Evolutionary conservation across 192 early-diverging fungal genomes (phyloP).

Genomic region (Coemansia sp.): DNA sequence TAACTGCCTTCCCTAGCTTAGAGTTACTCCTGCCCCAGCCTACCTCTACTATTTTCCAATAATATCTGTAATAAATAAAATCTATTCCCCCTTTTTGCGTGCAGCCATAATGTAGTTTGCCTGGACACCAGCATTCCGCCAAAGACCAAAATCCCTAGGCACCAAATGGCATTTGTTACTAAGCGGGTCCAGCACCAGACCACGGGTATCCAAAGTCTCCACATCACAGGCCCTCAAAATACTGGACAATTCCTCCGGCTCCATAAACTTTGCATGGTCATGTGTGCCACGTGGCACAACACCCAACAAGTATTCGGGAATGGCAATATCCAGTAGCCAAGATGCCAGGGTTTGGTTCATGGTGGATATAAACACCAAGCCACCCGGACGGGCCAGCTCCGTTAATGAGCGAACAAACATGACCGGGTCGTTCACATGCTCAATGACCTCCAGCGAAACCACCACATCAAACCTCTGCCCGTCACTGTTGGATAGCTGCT

Average conservation of each 20-base stretch:
- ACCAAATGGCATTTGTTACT: slow-evolving; percentile 27
- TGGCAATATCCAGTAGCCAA: slow-evolving; percentile 68
- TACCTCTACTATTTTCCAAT: too few species aligned
- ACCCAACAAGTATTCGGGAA: slow-evolving; percentile 74
- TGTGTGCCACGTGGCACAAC: slow-evolving; percentile 84
- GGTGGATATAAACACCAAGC: slow-evolving; percentile 76
- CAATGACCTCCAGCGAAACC: slow-evolving; percentile 83
- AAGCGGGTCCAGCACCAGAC: slow-evolving; percentile 55
- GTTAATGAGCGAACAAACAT: slow-evolving; percentile 65
- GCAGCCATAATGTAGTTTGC: slow-evolving; percentile 49
- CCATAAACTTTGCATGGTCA: slow-evolving; percentile 76
- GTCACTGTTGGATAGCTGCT: slow-evolving; percentile 49
- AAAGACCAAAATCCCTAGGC: slow-evolving; percentile 25
- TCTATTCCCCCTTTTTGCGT: too few species aligned
- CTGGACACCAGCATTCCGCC: slow-evolving; percentile 30
- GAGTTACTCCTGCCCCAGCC: too few species aligned
- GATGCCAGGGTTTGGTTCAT: slow-evolving; percentile 81
- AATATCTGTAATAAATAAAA: too few species aligned
- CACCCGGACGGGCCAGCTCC: slow-evolving; percentile 62
- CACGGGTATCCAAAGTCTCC: slow-evolving; percentile 49
- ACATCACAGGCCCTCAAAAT: slow-evolving; percentile 47
- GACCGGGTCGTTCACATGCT: slow-evolving; percentile 76
- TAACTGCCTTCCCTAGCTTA: too few species aligned
- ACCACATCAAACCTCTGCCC: slow-evolving; percentile 70
- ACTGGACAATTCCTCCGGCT: slow-evolving; percentile 55